These are phyloP conservation scores for Lentinula guzmanii DNA, from an alignment of 768 basidiomycete genomes.

Conservation along the genomic window DNA sequence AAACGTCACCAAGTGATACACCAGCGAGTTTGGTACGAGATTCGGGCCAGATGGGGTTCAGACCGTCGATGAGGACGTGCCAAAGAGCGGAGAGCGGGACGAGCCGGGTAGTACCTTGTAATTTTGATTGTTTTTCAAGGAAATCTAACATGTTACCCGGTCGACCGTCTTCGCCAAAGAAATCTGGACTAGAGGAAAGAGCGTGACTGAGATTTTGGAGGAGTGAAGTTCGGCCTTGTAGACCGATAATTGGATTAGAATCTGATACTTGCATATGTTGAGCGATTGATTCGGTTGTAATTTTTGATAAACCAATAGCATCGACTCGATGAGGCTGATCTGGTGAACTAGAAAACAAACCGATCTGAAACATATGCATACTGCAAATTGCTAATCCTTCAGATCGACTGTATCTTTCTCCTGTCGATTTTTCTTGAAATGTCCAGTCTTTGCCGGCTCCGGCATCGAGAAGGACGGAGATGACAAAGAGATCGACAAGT, in stretches of 20 bases:
- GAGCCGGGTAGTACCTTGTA: conserved; percentile 30
- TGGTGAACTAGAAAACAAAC: conserved; percentile 69
- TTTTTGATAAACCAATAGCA: conserved; percentile 65
- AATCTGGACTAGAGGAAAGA: conserved; percentile 53
- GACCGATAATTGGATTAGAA: conserved; percentile 82
- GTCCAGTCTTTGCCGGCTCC: conserved; percentile 84
- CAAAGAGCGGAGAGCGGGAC: conserved; percentile 78
- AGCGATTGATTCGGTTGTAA: conserved; percentile 57
- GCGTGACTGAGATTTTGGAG: conserved; percentile 70
- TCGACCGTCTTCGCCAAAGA: conserved; percentile 70
- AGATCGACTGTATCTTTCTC: conserved; percentile 52
- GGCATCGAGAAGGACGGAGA: conserved; percentile 91
- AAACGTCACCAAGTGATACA: conserved; percentile 84
- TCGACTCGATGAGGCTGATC: conserved; percentile 70
- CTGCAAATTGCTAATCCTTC: conserved; percentile 89
- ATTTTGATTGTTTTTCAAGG: conserved; percentile 49
- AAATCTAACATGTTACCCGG: conserved; percentile 83
- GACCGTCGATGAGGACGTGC: conserved; percentile 73
- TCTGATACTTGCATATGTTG: conserved; percentile 74
- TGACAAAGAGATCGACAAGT: conserved; percentile 83
- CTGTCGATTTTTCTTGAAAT: conserved; percentile 58
- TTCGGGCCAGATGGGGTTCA: conserved; percentile 86
- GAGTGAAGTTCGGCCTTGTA: conserved; percentile 79
- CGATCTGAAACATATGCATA: conserved; percentile 80
- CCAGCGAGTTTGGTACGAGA: conserved; percentile 63